These are phyloP conservation scores for Leccinum broughii DNA, from an alignment of 768 basidiomycete species.

Conservation along the genomic window DNA sequence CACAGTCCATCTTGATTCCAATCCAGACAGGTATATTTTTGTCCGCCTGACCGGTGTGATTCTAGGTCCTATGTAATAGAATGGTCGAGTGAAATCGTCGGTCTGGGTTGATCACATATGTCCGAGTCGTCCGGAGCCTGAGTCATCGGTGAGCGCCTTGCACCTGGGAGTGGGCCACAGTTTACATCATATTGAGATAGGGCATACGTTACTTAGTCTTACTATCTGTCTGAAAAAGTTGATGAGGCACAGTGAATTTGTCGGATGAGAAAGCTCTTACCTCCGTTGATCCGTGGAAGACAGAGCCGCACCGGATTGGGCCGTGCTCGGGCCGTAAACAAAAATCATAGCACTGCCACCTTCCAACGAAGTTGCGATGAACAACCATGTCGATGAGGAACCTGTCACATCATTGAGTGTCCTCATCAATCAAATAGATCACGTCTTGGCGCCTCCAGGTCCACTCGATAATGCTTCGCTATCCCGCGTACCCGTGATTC, in stretches of 20 bases:
- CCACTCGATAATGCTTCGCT: constrained; percentile 63
- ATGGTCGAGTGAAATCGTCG: neutral
- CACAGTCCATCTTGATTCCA: neutral
- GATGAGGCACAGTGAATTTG: neutral
- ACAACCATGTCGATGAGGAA: constrained; percentile 2
- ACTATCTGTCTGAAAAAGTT: neutral
- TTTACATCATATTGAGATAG: neutral
- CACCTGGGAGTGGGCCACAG: neutral
- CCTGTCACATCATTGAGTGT: constrained; percentile 37
- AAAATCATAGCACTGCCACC: neutral
- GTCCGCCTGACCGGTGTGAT: neutral
- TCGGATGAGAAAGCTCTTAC: neutral
- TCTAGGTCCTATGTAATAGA: neutral
- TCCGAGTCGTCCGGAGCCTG: neutral
- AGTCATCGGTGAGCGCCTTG: neutral
- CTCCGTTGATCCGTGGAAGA: too few species aligned
- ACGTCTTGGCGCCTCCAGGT: constrained; percentile 57
- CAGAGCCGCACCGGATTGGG: too few species aligned
- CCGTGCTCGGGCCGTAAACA: too few species aligned
- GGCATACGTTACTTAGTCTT: neutral
- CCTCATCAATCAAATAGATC: constrained; percentile 61
- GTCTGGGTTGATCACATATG: neutral
- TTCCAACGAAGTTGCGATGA: constrained; percentile 3
- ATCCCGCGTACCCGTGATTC: constrained; percentile 71
- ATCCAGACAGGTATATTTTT: neutral